Evolutionary conservation across 176 grass and related monocot genomes (phyloP), one percentile per base, ranked within the genome.

Genomic region (Aegilops longissima): DNA sequence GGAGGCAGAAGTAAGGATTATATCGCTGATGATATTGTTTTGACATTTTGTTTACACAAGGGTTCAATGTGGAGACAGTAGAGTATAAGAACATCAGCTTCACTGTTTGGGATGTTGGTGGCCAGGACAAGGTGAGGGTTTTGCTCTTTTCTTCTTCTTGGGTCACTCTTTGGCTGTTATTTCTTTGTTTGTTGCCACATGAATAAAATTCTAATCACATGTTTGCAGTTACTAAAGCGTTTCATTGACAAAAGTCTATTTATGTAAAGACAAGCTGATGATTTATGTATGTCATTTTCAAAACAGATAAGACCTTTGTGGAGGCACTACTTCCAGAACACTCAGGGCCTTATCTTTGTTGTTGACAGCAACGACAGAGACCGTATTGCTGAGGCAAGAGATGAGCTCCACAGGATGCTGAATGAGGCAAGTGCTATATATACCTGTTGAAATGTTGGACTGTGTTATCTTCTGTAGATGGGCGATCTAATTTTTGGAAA

Each of bases 301-400:
- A 64, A 81, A 81, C 79, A 82, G 79, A 82, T 82, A 68, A 82
- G 79, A 42, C 79, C 79, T 68, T 82, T 82, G 79, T 82, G 79
- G 63, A 82, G 79, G 63, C 79, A 82, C 63, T 82, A 82, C 79
- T 82, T 82, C 79, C 79, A 82, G 79, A 81, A 81, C 79, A 81
- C 79, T 21, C 79, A 81, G 79, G 79, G 79, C 79, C 79, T 81
- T 67, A 81, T 81, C 79, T 81, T 81, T 68, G 79, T 81, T 51
- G 79, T 81, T 33, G 79, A 81, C 79, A 81, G 79, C 63, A 81
- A 81, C 25, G 79, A 81, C 79, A 81, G 79, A 67, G 79, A 81
- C 66, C 79, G 79, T 81, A 68, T 81, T 51, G 58, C 4, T 51
- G 79, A 81, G 79, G 79, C 79, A 16, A 81, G 79, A 68, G 79